Evolutionary conservation across 2,329 filamentous ascomycete species (phyloP), one percentile per base, ranked within the genome.

Genomic region (Echinosphaeria canescens): DNA sequence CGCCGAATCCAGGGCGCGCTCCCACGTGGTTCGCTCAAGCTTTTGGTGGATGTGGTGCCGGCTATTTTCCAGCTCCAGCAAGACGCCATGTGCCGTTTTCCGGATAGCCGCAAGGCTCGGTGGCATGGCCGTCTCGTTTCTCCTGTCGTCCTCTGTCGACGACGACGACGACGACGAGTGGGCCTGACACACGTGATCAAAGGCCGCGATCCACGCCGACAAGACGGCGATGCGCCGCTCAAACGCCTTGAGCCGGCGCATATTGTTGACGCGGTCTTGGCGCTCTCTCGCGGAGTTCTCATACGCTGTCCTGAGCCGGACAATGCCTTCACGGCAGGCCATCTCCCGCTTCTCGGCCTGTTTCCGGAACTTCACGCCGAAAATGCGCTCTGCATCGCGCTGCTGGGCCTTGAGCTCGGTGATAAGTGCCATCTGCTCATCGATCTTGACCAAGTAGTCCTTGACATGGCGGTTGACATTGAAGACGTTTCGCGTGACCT

Each of bases 401-500:
- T 92, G 81, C 46, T 93, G 80, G 15, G 76, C 76, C 51, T 88
- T 82, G 29, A 98, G 65, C 46, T 95, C 84, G 38, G 91, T 92
- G 48, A 98, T 98, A 42, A 93, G 52, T n/a, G 72, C 75, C 62
- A 92, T 84, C 47, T 98, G 85, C 52, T 98, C 88, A 43, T 98
- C 85, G 40, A 98, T 98, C 62, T 95, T 95, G 56, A 93, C 88
- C 46, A 98, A 53, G 52, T 92, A 98, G 50, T 98, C 88, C 56
- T 98, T 98, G 42, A 98, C 88, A 51, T 98, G 88, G 33, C 88
- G 76, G 47, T 98, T 93, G 35, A 98, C 88, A 47, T 98, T 98
- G 55, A 90, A 98, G 14, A 95, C 84, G 44, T 98, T 98, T 41
- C 84, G 73, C n/a, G 88, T 93, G 30, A 93, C 82, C 60, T 98